phyloP scores from a whole-genome alignment of 768 basidiomycete genomes.

The Lactifluus subvellereus region DNA sequence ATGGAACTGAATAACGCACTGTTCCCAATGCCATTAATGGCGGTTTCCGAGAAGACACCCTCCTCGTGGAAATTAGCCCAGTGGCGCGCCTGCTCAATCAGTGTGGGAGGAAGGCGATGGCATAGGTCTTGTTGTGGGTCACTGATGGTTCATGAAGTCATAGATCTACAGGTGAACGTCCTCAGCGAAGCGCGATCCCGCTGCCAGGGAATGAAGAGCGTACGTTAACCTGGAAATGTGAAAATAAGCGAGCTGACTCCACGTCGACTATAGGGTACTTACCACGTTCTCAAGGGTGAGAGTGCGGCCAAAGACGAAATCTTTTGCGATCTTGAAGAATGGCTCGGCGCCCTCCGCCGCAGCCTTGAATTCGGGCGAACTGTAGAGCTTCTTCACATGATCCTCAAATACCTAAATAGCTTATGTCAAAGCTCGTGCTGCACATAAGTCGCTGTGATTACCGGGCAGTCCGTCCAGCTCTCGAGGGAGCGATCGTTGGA shows the following conservation, averaged over 20 bases:
- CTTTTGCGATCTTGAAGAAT: slow-evolving; percentile 62
- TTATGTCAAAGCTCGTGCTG: not conserved
- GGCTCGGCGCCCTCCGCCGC: slow-evolving; percentile 49
- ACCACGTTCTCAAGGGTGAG: slow-evolving; percentile 65
- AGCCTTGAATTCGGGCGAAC: slow-evolving; percentile 61
- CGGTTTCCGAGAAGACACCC: slow-evolving; percentile 59
- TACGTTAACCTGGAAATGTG: slow-evolving; percentile 61
- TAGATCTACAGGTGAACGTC: slow-evolving; percentile 44
- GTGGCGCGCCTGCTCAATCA: slow-evolving; percentile 65
- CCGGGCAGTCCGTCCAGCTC: slow-evolving; percentile 65
- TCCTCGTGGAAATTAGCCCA: slow-evolving; percentile 79
- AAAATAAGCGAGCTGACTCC: slow-evolving; percentile 21
- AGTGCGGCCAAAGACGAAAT: slow-evolving; percentile 67
- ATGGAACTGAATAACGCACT: slow-evolving; percentile 41
- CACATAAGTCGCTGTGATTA: slow-evolving; percentile 28
- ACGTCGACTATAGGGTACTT: slow-evolving; percentile 28
- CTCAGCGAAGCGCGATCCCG: not conserved
- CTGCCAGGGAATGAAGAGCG: slow-evolving; percentile 26
- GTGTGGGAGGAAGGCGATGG: slow-evolving; percentile 75
- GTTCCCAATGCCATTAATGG: slow-evolving; percentile 68
- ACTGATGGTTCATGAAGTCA: slow-evolving; percentile 71
- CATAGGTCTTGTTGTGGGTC: slow-evolving; percentile 77
- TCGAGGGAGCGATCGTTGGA: slow-evolving; percentile 78
- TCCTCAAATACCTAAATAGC: slow-evolving; percentile 51
- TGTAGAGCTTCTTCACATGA: slow-evolving; percentile 55